These are phyloP conservation scores for Wickerhamomyces alni DNA, from an alignment of 805 yeast species.

Conservation along the genomic window DNA sequence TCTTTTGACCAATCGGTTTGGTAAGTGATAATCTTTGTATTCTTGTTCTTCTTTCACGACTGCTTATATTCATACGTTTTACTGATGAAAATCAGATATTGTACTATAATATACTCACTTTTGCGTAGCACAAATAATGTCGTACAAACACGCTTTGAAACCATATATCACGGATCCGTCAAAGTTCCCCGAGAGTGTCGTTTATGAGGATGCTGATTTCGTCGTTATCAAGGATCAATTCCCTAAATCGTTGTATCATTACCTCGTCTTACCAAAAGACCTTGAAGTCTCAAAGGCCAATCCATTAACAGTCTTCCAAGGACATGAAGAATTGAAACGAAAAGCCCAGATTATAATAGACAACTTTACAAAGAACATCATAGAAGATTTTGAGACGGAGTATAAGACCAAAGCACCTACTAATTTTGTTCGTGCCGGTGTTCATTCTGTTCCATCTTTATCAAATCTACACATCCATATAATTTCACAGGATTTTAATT, in stretches of 20 bases:
- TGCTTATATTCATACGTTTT: not conserved
- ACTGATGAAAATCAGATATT: no score
- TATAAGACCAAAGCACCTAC: constrained; percentile 16
- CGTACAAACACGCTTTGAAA: constrained; percentile 43
- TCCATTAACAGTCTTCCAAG: constrained; percentile 34
- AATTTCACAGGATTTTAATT: constrained; percentile 56
- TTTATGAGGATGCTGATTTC: constrained; percentile 45
- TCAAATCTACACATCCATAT: constrained; percentile 69
- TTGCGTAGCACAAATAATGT: constrained; percentile 26
- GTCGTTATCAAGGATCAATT: constrained; percentile 54
- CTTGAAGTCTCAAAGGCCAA: constrained; percentile 33
- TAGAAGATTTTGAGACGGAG: constrained; percentile 14
- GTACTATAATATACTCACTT: no score
- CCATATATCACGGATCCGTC: constrained; percentile 45
- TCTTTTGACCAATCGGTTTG: no score
- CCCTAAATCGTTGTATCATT: constrained; percentile 61
- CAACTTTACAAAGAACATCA: constrained; percentile 9
- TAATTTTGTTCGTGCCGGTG: constrained; percentile 44
- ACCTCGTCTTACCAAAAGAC: constrained; percentile 53
- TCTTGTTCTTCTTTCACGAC: no score
- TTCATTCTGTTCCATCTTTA: constrained; percentile 69
- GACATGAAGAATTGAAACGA: constrained; percentile 24
- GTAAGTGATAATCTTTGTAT: no score
- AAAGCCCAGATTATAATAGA: constrained; percentile 12
- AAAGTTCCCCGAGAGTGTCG: constrained; percentile 28